Conservation (phyloP, 78 protist species). For the Dictyostelium purpureum region DNA sequence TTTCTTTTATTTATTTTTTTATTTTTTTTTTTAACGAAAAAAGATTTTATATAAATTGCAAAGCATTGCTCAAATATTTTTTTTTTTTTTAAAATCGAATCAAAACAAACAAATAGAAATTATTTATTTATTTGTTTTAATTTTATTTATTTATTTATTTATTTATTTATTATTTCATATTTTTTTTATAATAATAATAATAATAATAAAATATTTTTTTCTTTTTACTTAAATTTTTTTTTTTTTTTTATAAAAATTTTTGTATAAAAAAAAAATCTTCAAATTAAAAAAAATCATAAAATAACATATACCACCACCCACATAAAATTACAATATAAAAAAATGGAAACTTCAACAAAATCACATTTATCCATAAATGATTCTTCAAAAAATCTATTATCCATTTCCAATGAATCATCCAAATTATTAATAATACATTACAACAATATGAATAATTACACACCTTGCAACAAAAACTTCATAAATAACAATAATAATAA, state of each 20-base stretch:
- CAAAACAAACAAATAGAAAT: no score
- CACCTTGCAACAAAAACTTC: not conserved
- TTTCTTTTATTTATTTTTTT: no score
- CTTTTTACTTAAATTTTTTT: not conserved
- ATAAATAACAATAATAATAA: not conserved
- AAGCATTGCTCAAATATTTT: no score
- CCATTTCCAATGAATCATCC: constrained; percentile 1
- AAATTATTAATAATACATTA: constrained; percentile 11
- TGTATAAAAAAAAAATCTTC: not conserved
- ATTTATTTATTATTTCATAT: no score
- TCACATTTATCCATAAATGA: no score
- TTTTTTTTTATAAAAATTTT: no score
- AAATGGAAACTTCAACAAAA: not conserved
- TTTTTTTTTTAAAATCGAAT: no score
- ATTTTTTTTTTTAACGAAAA: no score
- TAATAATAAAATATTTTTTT: not conserved
- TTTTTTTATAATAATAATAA: not conserved
- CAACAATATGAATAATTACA: not conserved
- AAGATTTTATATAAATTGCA: no score
- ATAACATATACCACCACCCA: no score
- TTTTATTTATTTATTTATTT: no score
- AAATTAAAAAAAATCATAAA: not conserved
- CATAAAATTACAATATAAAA: not conserved
- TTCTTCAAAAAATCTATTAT: not conserved
- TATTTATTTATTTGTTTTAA: no score